Conservation (phyloP, 257 asterid genomes). For the Orobanche coerulescens region DNA sequence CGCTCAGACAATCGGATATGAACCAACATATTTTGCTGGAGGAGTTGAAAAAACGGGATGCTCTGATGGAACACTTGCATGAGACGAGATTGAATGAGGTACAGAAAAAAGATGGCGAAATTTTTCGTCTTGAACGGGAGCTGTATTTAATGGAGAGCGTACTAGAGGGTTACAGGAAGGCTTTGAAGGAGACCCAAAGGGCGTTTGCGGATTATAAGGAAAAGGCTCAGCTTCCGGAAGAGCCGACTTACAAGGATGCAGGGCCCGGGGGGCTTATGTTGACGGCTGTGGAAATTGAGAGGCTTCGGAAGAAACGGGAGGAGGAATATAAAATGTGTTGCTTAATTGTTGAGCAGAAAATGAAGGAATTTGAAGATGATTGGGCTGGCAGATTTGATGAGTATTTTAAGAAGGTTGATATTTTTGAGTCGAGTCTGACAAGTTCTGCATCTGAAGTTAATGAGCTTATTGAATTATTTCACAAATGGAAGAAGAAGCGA, state of each 20-base stretch:
- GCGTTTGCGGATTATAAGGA: conserved; percentile 60
- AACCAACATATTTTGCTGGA: conserved; percentile 45
- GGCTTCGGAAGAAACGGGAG: conserved; percentile 34
- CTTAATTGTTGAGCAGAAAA: conserved; percentile 38
- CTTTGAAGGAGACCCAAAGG: conserved; percentile 57
- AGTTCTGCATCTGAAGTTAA: conserved; percentile 34
- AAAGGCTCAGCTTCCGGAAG: conserved; percentile 52
- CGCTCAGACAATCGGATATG: conserved; percentile 26
- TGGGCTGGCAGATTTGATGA: conserved; percentile 25
- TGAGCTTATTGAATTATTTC: conserved; percentile 25
- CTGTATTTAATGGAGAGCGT: conserved; percentile 50
- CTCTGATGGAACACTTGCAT: conserved; percentile 39
- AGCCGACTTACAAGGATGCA: conserved; percentile 56
- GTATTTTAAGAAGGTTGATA: conserved; percentile 32
- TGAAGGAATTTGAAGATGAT: conserved; percentile 41
- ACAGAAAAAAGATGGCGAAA: conserved; percentile 47
- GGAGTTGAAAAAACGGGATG: conserved; percentile 69
- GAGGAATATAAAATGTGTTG: conserved; percentile 51
- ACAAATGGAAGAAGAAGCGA: conserved; percentile 20
- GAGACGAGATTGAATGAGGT: conserved; percentile 48
- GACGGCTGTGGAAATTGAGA: conserved; percentile 58
- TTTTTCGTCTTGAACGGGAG: conserved; percentile 62
- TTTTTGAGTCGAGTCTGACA: conserved; percentile 37
- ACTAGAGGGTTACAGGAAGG: conserved; percentile 62
- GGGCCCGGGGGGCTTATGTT: conserved; percentile 76